A percentile compares a stretch with the other conserved stretches of the same genome.
These are phyloP conservation scores for Houttuynia cordata DNA, from an alignment of 164 flowering plant species.

Conservation along the genomic window DNA sequence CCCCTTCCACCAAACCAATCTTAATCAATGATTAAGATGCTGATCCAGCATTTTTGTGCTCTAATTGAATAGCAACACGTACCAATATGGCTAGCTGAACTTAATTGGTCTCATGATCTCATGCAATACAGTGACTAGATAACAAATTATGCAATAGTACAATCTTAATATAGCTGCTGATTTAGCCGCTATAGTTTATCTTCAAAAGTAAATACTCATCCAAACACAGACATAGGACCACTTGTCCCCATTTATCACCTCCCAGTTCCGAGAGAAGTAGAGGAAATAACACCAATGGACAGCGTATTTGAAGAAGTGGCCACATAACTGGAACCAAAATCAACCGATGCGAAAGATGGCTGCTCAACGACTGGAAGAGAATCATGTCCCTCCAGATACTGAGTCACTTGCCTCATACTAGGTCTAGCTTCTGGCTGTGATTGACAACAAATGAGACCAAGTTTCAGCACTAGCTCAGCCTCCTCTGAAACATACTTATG, in stretches of 20 bases:
- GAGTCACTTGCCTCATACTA: constrained; percentile 37
- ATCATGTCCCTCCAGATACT: constrained; percentile 36
- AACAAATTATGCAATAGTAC: no score
- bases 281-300: background rate
- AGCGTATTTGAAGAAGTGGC: background rate
- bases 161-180: no score
- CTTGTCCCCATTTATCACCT: background rate
- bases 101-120: no score
- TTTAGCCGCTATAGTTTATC: no score
- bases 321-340: background rate
- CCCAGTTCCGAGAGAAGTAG: background rate
- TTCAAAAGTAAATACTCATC: no score
- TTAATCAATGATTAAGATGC: no score
- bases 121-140: no score
- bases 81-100: no score
- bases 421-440: constrained; percentile 23
- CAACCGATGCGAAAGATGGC: background rate
- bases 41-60: no score
- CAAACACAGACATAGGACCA: no score
- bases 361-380: constrained; percentile 13
- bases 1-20: no score
- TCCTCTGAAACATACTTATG: constrained; percentile 24
- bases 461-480: constrained; percentile 24
- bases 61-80: no score
- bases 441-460: constrained; percentile 45